Percentiles rank a stretch among this genome's conserved stretches.
Conservation (phyloP, 1,284 basidiomycete genomes). For the Boletellus deceptivus region DNA sequence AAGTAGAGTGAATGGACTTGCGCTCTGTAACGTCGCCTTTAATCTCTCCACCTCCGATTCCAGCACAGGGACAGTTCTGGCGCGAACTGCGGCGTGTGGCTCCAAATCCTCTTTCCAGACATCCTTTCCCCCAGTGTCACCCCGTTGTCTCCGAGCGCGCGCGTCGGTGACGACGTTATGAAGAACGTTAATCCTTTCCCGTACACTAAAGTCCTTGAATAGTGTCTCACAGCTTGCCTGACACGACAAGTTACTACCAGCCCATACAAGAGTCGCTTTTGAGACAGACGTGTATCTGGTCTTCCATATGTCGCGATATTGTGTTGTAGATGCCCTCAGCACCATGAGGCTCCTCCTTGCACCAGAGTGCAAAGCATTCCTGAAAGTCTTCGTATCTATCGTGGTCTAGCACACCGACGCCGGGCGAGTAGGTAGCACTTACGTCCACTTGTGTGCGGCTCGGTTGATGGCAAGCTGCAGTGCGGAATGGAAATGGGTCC, state of each 20-base stretch:
- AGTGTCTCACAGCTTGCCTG: conserved; percentile 47
- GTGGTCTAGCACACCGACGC: conserved; percentile 1
- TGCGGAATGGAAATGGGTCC: conserved; percentile 73
- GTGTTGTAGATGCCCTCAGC: conserved; percentile 64
- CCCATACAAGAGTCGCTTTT: neutral
- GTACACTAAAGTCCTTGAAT: conserved; percentile 61
- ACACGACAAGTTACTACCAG: conserved; percentile 1
- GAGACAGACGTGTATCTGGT: conserved; percentile 53
- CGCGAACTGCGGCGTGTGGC: conserved; percentile 57
- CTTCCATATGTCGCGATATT: conserved; percentile 67
- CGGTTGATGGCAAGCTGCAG: conserved; percentile 72
- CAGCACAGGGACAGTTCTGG: conserved; percentile 58
- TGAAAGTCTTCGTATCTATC: conserved; percentile 71
- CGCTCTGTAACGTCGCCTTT: conserved; percentile 48
- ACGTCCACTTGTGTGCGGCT: conserved; percentile 81
- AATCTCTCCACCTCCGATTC: conserved; percentile 54
- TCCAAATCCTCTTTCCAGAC: conserved; percentile 60
- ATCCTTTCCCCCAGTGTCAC: conserved; percentile 46
- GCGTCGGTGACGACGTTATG: conserved; percentile 69
- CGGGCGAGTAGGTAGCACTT: conserved; percentile 32
- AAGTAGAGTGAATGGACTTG: conserved; percentile 24
- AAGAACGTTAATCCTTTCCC: conserved; percentile 64
- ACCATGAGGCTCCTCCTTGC: conserved; percentile 69
- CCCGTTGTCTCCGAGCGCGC: conserved; percentile 56
- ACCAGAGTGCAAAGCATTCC: conserved; percentile 73